A percentile compares a stretch with the other conserved stretches of the same genome.
phyloP scores from a whole-genome alignment of 306 rosid genomes.

The Gleditsia sinensis region DNA sequence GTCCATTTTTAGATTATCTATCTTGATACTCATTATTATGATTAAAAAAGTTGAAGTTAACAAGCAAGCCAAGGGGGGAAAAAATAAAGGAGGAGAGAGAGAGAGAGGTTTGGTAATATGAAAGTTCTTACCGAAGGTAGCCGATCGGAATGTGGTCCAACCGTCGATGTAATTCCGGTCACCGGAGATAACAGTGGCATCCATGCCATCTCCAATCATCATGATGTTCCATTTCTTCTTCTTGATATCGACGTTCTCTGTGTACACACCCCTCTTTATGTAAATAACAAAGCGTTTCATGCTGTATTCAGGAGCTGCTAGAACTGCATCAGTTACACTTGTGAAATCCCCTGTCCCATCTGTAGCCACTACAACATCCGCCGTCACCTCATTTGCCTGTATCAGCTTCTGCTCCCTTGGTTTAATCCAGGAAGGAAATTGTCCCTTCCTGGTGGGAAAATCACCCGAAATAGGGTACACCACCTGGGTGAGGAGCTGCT shows the following conservation, averaged over 20 bases:
- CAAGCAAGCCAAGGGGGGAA: background rate
- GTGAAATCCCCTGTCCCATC: slow-evolving; percentile 79
- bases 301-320: slow-evolving; percentile 79
- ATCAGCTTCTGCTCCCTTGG: slow-evolving; percentile 52
- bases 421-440: slow-evolving; percentile 65
- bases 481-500: slow-evolving; percentile 57
- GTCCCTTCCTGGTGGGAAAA: background rate
- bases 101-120: background rate
- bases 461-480: slow-evolving; percentile 37
- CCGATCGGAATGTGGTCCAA: slow-evolving; percentile 84
- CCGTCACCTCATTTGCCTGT: slow-evolving; percentile 39
- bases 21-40: background rate
- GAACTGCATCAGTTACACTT: slow-evolving; percentile 64
- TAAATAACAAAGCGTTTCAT: slow-evolving; percentile 65
- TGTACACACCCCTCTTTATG: slow-evolving; percentile 68
- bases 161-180: slow-evolving; percentile 59
- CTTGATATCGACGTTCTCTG: slow-evolving; percentile 80
- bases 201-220: slow-evolving; percentile 84
- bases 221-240: slow-evolving; percentile 91
- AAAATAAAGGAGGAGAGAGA: background rate
- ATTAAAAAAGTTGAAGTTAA: no score
- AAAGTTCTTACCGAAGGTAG: slow-evolving; percentile 73
- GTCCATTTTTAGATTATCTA: no score
- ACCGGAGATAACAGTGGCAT: slow-evolving; percentile 70
- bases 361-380: slow-evolving; percentile 60